Evolutionary conservation across 2,329 filamentous ascomycete genomes (phyloP).

Genomic region (Alternaria sp.): DNA sequence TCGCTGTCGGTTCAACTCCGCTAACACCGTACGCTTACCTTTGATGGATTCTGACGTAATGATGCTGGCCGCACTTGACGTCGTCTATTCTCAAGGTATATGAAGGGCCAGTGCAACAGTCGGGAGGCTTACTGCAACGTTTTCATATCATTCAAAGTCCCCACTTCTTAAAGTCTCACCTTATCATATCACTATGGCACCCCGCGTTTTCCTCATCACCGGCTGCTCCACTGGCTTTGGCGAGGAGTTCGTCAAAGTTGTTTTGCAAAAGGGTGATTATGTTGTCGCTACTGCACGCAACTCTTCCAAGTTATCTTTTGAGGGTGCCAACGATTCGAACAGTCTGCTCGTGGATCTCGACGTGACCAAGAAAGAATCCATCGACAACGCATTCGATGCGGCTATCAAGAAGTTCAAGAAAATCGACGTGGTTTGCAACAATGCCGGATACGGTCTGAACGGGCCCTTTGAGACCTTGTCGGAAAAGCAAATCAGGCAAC

Average conservation of each 20-base stretch:
- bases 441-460: conserved; percentile 64
- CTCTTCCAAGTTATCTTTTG: conserved; percentile 50
- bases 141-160: background rate
- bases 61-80: background rate
- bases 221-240: conserved; percentile 57
- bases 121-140: background rate
- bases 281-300: conserved; percentile 56
- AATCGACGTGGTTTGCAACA: conserved; percentile 67
- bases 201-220: conserved; percentile 56
- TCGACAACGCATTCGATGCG: conserved; percentile 54
- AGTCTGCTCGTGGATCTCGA: conserved; percentile 60
- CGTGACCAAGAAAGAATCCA: conserved; percentile 56
- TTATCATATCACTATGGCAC: conserved; percentile 40
- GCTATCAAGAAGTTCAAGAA: conserved; percentile 59
- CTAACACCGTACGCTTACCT: background rate
- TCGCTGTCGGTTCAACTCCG: background rate
- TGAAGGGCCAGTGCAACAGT: background rate
- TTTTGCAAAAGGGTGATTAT: conserved; percentile 52
- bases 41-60: background rate
- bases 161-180: background rate
- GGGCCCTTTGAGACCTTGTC: conserved; percentile 61
- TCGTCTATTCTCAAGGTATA: background rate
- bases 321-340: conserved; percentile 54
- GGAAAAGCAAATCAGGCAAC: conserved; percentile 56
- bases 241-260: conserved; percentile 51